A percentile compares a stretch with the other conserved stretches of the same genome.
phyloP scores from a whole-genome alignment of 345 rosid species.

The Sisymbrium altissimum region DNA sequence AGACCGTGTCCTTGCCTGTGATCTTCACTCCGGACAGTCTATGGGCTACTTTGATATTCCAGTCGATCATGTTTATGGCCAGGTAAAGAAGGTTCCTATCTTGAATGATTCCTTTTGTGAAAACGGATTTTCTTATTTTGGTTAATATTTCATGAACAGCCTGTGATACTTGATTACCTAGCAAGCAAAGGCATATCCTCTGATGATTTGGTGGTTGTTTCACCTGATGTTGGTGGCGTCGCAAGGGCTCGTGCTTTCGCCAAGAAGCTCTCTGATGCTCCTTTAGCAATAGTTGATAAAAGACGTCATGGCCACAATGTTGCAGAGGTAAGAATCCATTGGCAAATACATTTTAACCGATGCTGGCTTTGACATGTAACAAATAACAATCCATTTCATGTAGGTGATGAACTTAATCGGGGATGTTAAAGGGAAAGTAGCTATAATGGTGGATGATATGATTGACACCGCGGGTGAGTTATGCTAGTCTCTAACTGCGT shows the following conservation, averaged over 20 bases:
- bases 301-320: constrained; percentile 96
- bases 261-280: constrained; percentile 93
- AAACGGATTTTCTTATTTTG: constrained; percentile 4
- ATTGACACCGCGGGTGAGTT: constrained; percentile 93
- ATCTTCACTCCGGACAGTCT: constrained; percentile 98
- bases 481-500: not conserved
- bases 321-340: constrained; percentile 66
- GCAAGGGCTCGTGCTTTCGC: constrained; percentile 97
- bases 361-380: not conserved
- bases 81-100: constrained; percentile 42
- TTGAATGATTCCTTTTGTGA: not conserved
- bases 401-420: constrained; percentile 98
- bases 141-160: constrained; percentile 43
- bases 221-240: constrained; percentile 98
- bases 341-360: not conserved
- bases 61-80: constrained; percentile 95
- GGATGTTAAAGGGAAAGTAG: constrained; percentile 95
- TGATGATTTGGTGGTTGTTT: constrained; percentile 89
- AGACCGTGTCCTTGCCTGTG: constrained; percentile 96
- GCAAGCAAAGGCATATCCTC: constrained; percentile 90
- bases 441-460: constrained; percentile 98
- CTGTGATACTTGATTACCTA: constrained; percentile 94
- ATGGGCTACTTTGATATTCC: constrained; percentile 99
- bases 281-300: constrained; percentile 96
- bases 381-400: constrained; percentile 8